A percentile compares a stretch with the other conserved stretches of the same genome.
phyloP scores from a whole-genome alignment of 2,329 filamentous ascomycete species.

The Arthrocladium fulminans region DNA sequence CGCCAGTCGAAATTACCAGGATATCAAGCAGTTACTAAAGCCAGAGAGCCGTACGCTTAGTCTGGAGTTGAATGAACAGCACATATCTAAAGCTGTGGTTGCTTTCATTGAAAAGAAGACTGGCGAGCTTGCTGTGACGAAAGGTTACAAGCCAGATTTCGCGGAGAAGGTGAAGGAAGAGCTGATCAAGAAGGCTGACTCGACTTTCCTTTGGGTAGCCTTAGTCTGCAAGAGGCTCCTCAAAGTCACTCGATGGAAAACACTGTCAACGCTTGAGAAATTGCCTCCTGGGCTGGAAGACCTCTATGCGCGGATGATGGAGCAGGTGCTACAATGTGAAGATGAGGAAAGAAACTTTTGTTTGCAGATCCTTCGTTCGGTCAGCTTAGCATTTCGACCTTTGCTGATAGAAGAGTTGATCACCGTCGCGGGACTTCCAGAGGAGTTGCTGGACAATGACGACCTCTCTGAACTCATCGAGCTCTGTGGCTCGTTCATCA shows the following conservation, averaged over 20 bases:
- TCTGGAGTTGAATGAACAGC: constrained; percentile 22
- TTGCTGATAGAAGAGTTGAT: background rate
- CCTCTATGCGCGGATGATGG: background rate
- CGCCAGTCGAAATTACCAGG: constrained; percentile 36
- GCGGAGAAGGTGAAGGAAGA: constrained; percentile 18
- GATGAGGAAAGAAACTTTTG: background rate
- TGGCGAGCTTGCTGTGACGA: constrained; percentile 20
- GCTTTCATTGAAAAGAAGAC: constrained; percentile 11
- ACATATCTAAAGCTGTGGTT: constrained; percentile 18
- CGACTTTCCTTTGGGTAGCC: constrained; percentile 32
- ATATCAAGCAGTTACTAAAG: background rate
- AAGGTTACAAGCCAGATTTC: constrained; percentile 20
- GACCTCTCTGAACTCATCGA: background rate
- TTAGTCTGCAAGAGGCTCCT: constrained; percentile 28
- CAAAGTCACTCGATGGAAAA: constrained; percentile 15
- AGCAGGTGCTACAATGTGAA: background rate
- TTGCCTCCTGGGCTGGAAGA: background rate
- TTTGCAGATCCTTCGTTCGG: background rate
- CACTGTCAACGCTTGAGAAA: constrained; percentile 17
- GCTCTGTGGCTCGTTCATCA: constrained; percentile 19
- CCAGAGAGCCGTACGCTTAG: constrained; percentile 17
- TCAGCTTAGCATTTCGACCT: background rate
- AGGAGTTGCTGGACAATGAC: background rate
- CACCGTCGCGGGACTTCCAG: background rate
- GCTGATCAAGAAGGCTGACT: constrained; percentile 25